Percentiles rank a stretch among this genome's conserved stretches.
Evolutionary conservation across 208 protist species (phyloP).

Genomic region (Leishmania lainsoni): DNA sequence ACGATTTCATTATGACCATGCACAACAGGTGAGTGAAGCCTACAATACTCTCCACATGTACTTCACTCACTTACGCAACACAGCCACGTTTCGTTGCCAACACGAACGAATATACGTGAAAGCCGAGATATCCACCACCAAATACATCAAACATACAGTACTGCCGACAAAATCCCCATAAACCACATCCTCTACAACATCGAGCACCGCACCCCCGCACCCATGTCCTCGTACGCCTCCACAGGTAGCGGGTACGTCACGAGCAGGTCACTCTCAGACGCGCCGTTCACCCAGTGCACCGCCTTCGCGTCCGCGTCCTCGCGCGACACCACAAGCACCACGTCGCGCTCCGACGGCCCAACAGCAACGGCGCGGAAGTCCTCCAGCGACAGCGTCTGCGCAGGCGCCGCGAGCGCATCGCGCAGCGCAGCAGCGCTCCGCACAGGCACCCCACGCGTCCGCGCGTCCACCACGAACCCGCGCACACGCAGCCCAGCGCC

Average conservation of each 20-base stretch:
- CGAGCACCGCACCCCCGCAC: constrained; percentile 30
- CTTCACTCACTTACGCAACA: no score
- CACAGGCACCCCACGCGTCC: constrained; percentile 15
- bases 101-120: no score
- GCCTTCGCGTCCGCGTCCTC: constrained; percentile 35
- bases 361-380: constrained; percentile 47
- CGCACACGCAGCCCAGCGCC: constrained; percentile 30
- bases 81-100: no score
- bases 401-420: constrained; percentile 37
- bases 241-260: constrained; percentile 47
- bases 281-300: constrained; percentile 51
- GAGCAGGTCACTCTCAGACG: constrained; percentile 57
- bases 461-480: constrained; percentile 37
- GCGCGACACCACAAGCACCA: constrained; percentile 37
- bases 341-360: constrained; percentile 19
- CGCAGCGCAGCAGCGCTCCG: background rate
- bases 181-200: background rate
- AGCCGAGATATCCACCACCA: background rate
- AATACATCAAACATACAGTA: background rate
- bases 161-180: no score
- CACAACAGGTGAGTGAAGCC: no score
- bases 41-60: no score
- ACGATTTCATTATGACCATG: no score
- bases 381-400: constrained; percentile 61
- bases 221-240: constrained; percentile 43